Base-by-base conservation (phyloP, 768 basidiomycete genomes). In the Xerocomus spinulosus region DNA sequence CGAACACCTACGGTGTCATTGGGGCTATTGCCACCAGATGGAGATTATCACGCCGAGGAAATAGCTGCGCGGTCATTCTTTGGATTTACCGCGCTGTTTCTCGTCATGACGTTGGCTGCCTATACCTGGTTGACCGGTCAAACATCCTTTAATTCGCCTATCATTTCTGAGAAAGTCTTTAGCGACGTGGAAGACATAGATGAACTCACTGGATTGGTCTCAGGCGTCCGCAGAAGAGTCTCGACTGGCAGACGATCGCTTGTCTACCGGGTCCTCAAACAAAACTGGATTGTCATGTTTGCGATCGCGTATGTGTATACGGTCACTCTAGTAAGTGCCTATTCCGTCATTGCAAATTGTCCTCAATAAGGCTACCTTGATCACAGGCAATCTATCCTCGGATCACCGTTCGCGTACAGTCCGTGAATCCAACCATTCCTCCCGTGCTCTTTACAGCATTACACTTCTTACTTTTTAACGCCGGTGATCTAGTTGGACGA, bases 301-400 rank as follows among this genome's bases (percentile, higher is more conserved):
- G 80, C 87, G 8, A 84, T 85, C 2, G 78, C 80, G 8, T 87
- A 81, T 60, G 82, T 86, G 6, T 92, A 89, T 59, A 60, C 83
- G 20, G 76, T 87, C 15, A 92, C 92, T 17, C 67, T 95, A 62
- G 90, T 92, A 60, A 56, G 82, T 49, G 2, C 23, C 15, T 18
- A 17, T 29, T 21, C 24, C 40, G 15, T 26, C 25, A 12, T n/a
- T 14, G 17, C 13, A 14, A 34, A 30, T 17, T 29, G 7, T 18
- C n/a, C 34, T 38, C 23, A 2, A 29, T 23, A 14, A 42, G 30
- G 18, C 13, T 10, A 15, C 30, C 46, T 28, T 35, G 40, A 50
- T 45, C 44, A 33, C 50, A 93, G 91, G 78, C 90, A 23, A 83
- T 93, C 38, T 93, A 79, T 66, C 92, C 92, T 3, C 77, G 90